A percentile compares a stretch with the other conserved stretches of the same genome.
Evolutionary conservation across 2,329 filamentous ascomycete species (phyloP).

Genomic region (Colletotrichum lini): DNA sequence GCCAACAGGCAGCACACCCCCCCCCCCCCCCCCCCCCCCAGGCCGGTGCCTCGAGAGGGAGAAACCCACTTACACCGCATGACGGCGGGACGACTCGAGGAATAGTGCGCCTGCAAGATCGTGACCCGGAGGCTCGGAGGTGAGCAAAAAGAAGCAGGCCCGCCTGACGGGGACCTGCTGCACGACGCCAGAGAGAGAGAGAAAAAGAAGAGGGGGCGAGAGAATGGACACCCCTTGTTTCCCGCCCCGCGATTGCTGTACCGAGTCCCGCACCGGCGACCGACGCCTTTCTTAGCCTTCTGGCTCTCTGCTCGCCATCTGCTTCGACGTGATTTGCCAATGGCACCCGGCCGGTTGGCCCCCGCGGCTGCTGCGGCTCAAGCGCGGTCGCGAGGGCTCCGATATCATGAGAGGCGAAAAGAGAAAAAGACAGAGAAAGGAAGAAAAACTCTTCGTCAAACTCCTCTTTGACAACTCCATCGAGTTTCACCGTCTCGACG

Average conservation of each 20-base stretch:
- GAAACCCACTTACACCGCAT: constrained; percentile 1
- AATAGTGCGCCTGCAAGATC: constrained; percentile 20
- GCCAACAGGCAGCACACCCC: constrained; percentile 27
- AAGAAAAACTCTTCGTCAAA: constrained; percentile 10
- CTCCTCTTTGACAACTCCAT: constrained; percentile 24
- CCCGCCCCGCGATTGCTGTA: constrained; percentile 37
- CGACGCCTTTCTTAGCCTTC: constrained; percentile 24
- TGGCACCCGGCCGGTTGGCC: constrained; percentile 10
- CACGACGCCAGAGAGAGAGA: constrained; percentile 29
- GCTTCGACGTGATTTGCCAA: constrained; percentile 37
- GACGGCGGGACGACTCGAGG: constrained; percentile 31
- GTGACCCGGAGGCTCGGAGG: constrained; percentile 35
- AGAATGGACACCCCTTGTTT: constrained; percentile 20
- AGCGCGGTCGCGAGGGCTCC: constrained; percentile 18
- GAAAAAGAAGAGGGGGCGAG: no score
- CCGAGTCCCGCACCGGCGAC: constrained; percentile 29
- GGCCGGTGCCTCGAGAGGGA: constrained; percentile 3
- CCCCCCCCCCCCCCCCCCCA: background rate
- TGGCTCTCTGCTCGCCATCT: constrained; percentile 25
- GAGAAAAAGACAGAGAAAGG: no score
- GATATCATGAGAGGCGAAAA: constrained; percentile 18
- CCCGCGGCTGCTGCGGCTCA: constrained; percentile 39
- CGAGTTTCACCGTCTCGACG: constrained; percentile 26
- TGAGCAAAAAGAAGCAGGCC: constrained; percentile 20
- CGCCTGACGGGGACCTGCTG: constrained; percentile 5